Base-by-base conservation (phyloP, 306 rosid genomes). In the Prunus fruticosa region DNA sequence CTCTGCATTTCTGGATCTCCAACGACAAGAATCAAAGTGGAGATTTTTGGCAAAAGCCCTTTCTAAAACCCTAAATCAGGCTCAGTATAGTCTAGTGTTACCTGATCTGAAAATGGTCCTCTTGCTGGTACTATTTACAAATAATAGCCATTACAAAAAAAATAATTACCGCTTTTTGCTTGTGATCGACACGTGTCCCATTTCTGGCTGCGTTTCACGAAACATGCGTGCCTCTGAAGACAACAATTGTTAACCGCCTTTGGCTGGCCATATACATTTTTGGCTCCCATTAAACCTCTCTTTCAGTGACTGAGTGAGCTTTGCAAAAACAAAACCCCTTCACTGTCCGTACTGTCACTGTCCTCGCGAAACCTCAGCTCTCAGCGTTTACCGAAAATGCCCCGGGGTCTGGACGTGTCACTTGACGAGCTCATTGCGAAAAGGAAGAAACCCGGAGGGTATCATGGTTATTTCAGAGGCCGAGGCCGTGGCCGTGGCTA, bases 1-100 rank as follows among this genome's bases (percentile, higher is more conserved):
- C 88, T 87, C 81, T 78, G 90, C 97, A 94, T 93, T 25, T 87
- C 78, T 87, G 49, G 32, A 82, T 58, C 70, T 67, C 23, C 52
- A 12, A 46, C 78, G 50, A n/a, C 30, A 19, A 47, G 46, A 30
- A 25, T 50, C 38, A 18, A 8, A 43, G 8, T 6, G 25, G 16
- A 12, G 28, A 20, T 60, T 10, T 72, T 56, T 6, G 27, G 62
- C 14, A 20, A 56, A 56, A 56, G 14, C 62, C 62, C 62, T 56
- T 20, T 8, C 12, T 20, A 18, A 20, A 56, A 20, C 62, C 28
- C 62, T 56, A 56, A 9, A 56, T 56, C 28, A 56, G 27, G 16
- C 22, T 16, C 57, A 56, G 27, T 52, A 15, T 49, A 18, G 58
- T 18, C 2, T 2, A 56, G 25, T 56, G 62, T 56, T 5, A 52